Conservation (phyloP, 2,329 filamentous ascomycete genomes). For the Cladosporium phlei region DNA sequence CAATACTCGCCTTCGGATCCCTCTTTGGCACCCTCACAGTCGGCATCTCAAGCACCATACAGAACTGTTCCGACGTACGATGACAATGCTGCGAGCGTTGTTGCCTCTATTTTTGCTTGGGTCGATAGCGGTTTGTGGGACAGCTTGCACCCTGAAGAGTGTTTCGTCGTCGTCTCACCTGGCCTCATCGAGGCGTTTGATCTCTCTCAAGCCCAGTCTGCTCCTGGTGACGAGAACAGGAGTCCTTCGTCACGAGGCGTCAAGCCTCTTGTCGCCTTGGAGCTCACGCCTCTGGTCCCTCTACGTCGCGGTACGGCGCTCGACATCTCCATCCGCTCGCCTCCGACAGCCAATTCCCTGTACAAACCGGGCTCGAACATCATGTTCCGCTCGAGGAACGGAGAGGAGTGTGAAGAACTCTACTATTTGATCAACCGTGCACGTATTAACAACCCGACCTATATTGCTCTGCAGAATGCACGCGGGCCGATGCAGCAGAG, state of each 20-base stretch:
- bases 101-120: slow-evolving; percentile 61
- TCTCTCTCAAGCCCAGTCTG: slow-evolving; percentile 42
- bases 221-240: slow-evolving; percentile 37
- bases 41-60: slow-evolving; percentile 71
- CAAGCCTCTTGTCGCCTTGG: slow-evolving; percentile 62
- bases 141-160: slow-evolving; percentile 57
- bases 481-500: slow-evolving; percentile 51
- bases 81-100: slow-evolving; percentile 49
- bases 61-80: slow-evolving; percentile 48
- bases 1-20: slow-evolving; percentile 36
- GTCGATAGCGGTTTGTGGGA: slow-evolving; percentile 60
- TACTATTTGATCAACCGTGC: slow-evolving; percentile 85
- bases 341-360: slow-evolving; percentile 67
- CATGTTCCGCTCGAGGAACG: slow-evolving; percentile 78
- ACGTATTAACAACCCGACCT: slow-evolving; percentile 87
- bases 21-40: slow-evolving; percentile 73
- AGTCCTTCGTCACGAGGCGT: slow-evolving; percentile 33
- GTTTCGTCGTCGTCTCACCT: slow-evolving; percentile 58
- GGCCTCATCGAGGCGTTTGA: slow-evolving; percentile 62
- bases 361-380: slow-evolving; percentile 69
- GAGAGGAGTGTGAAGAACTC: slow-evolving; percentile 72
- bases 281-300: slow-evolving; percentile 86
- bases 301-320: slow-evolving; percentile 86
- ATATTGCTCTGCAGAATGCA: slow-evolving; percentile 72
- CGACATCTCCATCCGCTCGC: slow-evolving; percentile 89